Evolutionary conservation across 495 filamentous ascomycete genomes (phyloP), one percentile per base, ranked within the genome.

Genomic region (Parathielavia appendiculata): DNA sequence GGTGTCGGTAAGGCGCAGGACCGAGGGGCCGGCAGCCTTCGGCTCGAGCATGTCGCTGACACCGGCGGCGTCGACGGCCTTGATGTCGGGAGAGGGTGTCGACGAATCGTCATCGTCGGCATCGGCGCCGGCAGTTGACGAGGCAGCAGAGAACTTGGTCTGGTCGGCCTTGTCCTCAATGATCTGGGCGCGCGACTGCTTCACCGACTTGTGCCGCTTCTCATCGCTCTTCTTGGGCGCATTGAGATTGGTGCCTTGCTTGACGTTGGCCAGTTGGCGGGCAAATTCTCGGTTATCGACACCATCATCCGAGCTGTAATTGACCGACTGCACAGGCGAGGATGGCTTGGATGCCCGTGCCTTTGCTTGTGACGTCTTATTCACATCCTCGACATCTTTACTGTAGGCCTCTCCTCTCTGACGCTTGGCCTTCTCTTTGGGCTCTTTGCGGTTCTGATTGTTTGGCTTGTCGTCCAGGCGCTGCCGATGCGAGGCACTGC

Each of bases 11-110:
- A 96, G 73, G 20, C 88, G 85, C 38, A 96, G 80, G 40, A 91
- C 84, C 6, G 86, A 84, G n/a, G 89, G 86, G 20, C 79, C 88
- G 39, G 83, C 67, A 19, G 83, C 68, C 43, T 79, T 75, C 17
- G 87, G 76, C 72, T 93, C 91, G 20, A 96, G 83, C 91, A 96
- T 96, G 69, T 96, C 91, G 48, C 86, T 86, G 46, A 95, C 82
- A 64, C 85, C 89, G 17, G 78, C 80, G 40, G 71, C 65, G 46
- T 77, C 71, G 22, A 73, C 80, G 23, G 87, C 80, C 46, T 53
- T 63, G 20, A 85, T 65, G 10, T 75, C 75, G 48, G 87, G 86
- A 26, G 88, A 90, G 50, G 75, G 77, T 45, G 76, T 70, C 12
- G 84, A 73, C 10, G 88, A 91, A 57, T 88, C 78, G 63, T 91